Conservation (phyloP, 2,329 filamentous ascomycete genomes). For the Penicillium frequentans region DNA sequence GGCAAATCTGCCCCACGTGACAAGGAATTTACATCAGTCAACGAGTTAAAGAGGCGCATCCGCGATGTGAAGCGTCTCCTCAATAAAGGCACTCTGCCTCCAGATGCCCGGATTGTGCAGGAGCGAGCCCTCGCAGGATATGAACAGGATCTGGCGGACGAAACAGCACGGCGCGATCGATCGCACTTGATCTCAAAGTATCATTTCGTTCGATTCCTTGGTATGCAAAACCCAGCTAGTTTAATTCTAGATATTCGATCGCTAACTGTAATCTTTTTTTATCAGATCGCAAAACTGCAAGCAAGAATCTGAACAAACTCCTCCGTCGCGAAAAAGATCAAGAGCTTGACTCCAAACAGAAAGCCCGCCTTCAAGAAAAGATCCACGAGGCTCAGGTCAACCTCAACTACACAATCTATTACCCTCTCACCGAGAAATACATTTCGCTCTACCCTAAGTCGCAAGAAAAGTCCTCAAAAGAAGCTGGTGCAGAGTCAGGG, state of each 20-base stretch:
- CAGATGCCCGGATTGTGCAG: slow-evolving; percentile 57
- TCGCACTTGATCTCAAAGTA: slow-evolving; percentile 61
- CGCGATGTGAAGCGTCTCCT: slow-evolving; percentile 57
- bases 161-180: slow-evolving; percentile 50
- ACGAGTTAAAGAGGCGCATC: slow-evolving; percentile 57
- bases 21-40: slow-evolving; percentile 39
- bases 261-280: not conserved
- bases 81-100: slow-evolving; percentile 50
- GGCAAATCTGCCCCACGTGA: slow-evolving; percentile 23
- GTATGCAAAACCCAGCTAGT: slow-evolving; percentile 23
- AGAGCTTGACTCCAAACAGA: slow-evolving; percentile 28
- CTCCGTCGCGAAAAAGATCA: slow-evolving; percentile 40
- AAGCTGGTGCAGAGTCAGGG: slow-evolving; percentile 10
- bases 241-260: not conserved
- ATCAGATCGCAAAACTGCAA: slow-evolving; percentile 45
- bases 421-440: slow-evolving; percentile 61
- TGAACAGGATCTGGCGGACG: slow-evolving; percentile 55
- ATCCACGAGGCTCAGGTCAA: slow-evolving; percentile 57
- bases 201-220: slow-evolving; percentile 67
- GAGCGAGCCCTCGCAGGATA: slow-evolving; percentile 60
- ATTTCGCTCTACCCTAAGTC: slow-evolving; percentile 54
- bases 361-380: slow-evolving; percentile 29
- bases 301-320: slow-evolving; percentile 38
- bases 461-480: slow-evolving; percentile 23
- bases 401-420: slow-evolving; percentile 63